These are phyloP conservation scores for Trichomonas vaginalis DNA, from an alignment of 208 protist species.

Conservation along the genomic window DNA sequence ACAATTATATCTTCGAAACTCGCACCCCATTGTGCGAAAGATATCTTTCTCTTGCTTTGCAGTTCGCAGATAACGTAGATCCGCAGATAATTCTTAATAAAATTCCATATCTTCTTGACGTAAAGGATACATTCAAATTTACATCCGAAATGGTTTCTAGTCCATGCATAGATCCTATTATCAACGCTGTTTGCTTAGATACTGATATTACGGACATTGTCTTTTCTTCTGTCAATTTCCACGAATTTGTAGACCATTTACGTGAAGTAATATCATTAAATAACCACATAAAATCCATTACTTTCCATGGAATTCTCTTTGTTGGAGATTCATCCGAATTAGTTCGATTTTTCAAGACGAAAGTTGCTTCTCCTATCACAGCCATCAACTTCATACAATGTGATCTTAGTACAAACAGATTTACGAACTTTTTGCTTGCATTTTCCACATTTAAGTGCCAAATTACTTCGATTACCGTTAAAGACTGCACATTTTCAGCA, in stretches of 20 bases:
- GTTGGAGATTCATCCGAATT: background rate
- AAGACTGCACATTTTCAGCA: background rate
- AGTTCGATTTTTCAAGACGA: background rate
- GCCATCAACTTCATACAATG: background rate
- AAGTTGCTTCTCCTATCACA: background rate
- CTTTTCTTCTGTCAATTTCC: background rate
- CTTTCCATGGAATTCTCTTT: background rate
- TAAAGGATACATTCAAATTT: background rate
- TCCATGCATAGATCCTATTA: background rate
- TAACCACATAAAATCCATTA: background rate
- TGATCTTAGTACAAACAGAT: background rate
- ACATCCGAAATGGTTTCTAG: background rate
- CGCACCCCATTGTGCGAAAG: background rate
- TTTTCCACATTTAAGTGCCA: background rate
- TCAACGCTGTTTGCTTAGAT: background rate
- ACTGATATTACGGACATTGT: background rate
- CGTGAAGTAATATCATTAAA: background rate
- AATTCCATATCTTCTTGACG: background rate
- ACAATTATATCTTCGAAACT: background rate
- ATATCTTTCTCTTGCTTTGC: background rate
- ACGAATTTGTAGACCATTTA: background rate
- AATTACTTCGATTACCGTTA: background rate
- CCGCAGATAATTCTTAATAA: background rate
- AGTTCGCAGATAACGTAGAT: background rate
- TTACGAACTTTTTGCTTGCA: background rate